Evolutionary conservation across 208 protist genomes (phyloP).

Genomic region (Borovskyia barvae): DNA sequence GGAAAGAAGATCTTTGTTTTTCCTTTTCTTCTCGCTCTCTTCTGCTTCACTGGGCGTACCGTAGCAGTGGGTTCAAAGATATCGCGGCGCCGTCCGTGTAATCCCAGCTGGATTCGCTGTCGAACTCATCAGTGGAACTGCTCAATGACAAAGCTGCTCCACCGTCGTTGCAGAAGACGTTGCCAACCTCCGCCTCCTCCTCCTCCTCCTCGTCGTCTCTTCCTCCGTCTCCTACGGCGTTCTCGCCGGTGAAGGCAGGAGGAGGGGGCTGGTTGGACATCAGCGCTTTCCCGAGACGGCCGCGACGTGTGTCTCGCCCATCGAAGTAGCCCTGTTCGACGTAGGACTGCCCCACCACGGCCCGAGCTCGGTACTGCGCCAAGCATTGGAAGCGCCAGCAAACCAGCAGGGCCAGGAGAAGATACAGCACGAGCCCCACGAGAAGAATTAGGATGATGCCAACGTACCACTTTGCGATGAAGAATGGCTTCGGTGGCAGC

Average conservation of each 20-base stretch:
- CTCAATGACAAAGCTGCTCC: too few relatives aligned
- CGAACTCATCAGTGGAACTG: too few relatives aligned
- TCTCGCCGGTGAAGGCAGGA: too few relatives aligned
- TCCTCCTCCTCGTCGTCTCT: conserved; percentile 3
- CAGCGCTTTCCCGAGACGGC: not conserved
- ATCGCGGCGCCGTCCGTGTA: conserved; percentile 6
- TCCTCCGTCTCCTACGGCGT: conserved; percentile 1
- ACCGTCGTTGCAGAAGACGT: too few relatives aligned
- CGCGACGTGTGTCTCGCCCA: conserved; percentile 1
- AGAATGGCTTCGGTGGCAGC: conserved; percentile 11
- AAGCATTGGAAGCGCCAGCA: conserved; percentile 27
- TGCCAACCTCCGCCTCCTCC: not conserved
- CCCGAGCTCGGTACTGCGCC: conserved; percentile 31
- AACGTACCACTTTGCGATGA: conserved; percentile 31
- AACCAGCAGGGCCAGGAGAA: conserved; percentile 25
- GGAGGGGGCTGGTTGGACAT: too few relatives aligned
- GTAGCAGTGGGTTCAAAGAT: conserved; percentile 12
- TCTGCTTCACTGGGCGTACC: too few relatives aligned
- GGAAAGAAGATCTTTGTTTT: too few relatives aligned
- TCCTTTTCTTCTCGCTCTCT: not conserved
- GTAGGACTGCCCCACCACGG: conserved; percentile 30
- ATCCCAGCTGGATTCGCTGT: too few relatives aligned
- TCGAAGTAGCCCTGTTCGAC: conserved; percentile 26
- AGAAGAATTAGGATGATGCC: conserved; percentile 38
- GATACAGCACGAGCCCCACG: conserved; percentile 13